phyloP scores from a whole-genome alignment of 1,284 basidiomycete genomes.

The Rhodotorula sp. region DNA sequence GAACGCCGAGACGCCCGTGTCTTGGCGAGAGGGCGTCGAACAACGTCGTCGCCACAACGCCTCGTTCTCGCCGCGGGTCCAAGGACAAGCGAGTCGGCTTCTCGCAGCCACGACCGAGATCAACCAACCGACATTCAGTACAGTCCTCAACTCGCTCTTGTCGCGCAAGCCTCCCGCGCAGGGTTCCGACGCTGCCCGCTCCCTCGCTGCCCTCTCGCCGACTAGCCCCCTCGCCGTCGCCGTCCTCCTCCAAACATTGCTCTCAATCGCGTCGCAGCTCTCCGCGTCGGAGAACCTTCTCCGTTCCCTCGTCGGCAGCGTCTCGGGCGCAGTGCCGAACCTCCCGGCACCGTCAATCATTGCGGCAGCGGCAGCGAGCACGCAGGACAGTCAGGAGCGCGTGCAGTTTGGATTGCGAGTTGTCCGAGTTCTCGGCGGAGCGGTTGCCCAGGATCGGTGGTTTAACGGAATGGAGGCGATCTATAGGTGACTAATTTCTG shows the following conservation, averaged over 20 bases:
- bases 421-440: slow-evolving; percentile 1
- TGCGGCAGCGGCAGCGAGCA: slow-evolving; percentile 8
- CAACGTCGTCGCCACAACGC: not conserved
- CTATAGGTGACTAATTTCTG: not conserved
- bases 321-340: not conserved
- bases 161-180: not conserved
- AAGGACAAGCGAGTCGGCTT: not conserved
- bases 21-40: not conserved
- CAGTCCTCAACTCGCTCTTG: slow-evolving; percentile 6
- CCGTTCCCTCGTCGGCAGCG: not conserved
- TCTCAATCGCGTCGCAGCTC: not conserved
- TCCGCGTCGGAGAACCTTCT: slow-evolving; percentile 8
- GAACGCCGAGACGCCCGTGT: not conserved
- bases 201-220: not conserved
- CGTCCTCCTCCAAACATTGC: slow-evolving; percentile 9
- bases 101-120: not conserved
- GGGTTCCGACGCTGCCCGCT: not conserved
- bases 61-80: not conserved
- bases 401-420: slow-evolving; percentile 8
- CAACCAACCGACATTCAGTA: slow-evolving; percentile 5
- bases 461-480: slow-evolving; percentile 4
- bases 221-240: slow-evolving; percentile 4
- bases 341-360: not conserved
- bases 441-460: not conserved
- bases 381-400: slow-evolving; percentile 8